A percentile compares a stretch with the other conserved stretches of the same genome.
Conservation (phyloP, 352 stramenopile species). For the Phytophthora colocasiae region DNA sequence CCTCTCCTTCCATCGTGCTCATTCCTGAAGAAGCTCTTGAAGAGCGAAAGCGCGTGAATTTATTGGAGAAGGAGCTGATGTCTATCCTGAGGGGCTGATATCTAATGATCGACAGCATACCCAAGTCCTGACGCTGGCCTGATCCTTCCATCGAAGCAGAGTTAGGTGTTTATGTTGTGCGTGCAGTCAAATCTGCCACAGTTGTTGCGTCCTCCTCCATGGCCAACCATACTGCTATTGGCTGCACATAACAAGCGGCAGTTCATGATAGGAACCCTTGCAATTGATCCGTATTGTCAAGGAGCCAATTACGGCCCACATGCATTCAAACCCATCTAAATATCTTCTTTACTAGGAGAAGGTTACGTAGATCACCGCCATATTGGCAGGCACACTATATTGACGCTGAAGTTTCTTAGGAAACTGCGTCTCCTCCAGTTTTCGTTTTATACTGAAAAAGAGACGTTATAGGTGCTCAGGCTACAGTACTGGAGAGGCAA, state of each 20-base stretch:
- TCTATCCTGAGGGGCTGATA: slow-evolving; percentile 89
- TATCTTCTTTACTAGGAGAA: too few species aligned
- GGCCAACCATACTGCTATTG: slow-evolving; percentile 89
- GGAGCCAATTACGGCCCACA: slow-evolving; percentile 90
- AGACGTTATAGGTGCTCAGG: neutral
- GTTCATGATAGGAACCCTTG: slow-evolving; percentile 92
- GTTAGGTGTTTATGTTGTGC: slow-evolving; percentile 15
- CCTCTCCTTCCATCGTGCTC: neutral
- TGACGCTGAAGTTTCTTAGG: too few species aligned
- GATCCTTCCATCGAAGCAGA: slow-evolving; percentile 57
- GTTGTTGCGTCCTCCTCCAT: slow-evolving; percentile 70
- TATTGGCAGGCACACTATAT: too few species aligned
- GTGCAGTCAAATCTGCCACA: slow-evolving; percentile 91
- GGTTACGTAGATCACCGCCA: too few species aligned
- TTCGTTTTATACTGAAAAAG: neutral
- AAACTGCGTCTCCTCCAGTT: too few species aligned
- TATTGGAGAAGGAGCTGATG: slow-evolving; percentile 67
- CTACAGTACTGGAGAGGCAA: too few species aligned
- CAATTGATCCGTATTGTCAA: slow-evolving; percentile 77
- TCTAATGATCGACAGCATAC: slow-evolving; percentile 79
- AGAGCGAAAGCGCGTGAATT: neutral
- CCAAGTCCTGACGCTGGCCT: slow-evolving; percentile 87
- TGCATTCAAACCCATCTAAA: slow-evolving; percentile 6
- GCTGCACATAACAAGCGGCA: slow-evolving; percentile 87
- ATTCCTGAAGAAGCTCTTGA: slow-evolving; percentile 26